Conservation (phyloP, 129 eudicot species). For the Calendula officinalis region DNA sequence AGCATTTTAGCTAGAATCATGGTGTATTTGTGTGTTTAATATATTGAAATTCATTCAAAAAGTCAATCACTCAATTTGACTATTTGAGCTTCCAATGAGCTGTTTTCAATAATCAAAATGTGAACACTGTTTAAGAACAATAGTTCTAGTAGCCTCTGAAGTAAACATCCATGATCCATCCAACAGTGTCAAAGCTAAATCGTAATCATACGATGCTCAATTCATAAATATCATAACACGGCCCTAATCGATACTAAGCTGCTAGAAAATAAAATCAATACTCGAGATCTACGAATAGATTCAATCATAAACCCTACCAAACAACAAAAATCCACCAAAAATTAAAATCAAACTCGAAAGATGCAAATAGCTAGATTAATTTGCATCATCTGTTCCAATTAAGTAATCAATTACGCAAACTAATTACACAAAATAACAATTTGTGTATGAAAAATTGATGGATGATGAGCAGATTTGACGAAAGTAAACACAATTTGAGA, state of each 20-base stretch:
- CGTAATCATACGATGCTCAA: background rate
- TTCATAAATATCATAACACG: background rate
- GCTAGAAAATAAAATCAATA: background rate
- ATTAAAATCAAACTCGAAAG: conserved; percentile 18
- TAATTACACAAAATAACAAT: background rate
- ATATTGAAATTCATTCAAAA: background rate
- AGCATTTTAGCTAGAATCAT: background rate
- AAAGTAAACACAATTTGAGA: background rate
- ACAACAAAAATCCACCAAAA: conserved; percentile 13
- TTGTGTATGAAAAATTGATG: background rate
- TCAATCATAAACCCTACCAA: background rate
- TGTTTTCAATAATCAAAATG: background rate
- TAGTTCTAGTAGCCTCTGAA: conserved; percentile 2
- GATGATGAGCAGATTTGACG: no score
- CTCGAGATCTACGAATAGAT: background rate
- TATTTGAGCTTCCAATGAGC: background rate
- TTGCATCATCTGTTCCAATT: background rate
- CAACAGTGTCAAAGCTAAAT: background rate
- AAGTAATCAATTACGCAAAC: background rate
- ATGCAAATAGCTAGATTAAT: conserved; percentile 1
- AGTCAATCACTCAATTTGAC: conserved; percentile 4
- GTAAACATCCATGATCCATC: conserved; percentile 9
- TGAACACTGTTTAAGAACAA: no score
- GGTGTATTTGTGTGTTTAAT: background rate
- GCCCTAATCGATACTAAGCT: conserved; percentile 6